Evolutionary conservation across 129 eudicot genomes (phyloP), one percentile per base, ranked within the genome.

Genomic region (Centaurea solstitialis): DNA sequence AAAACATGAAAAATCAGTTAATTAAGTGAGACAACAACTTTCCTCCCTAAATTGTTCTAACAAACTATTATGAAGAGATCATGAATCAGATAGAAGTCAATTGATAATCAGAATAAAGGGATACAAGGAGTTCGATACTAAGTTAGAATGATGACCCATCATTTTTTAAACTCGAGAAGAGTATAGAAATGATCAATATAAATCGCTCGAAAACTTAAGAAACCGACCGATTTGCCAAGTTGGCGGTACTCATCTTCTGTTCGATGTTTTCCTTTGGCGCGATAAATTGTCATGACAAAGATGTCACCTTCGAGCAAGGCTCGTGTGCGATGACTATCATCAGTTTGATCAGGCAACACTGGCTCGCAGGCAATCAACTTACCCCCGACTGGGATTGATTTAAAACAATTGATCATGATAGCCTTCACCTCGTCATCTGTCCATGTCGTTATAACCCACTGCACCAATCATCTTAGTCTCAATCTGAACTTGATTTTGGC

Each of bases 291-390:
- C 89, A 88, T 88, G 35, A 86, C 89, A 80, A 85, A 88, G 30
- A 88, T 83, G 81, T 86, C 92, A 66, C 89, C 89, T 80, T 81
- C 87, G 0, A 88, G 84, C 67, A 88, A 76, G 70, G 89, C 89
- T 73, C 92, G 62, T 5, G 87, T 88, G 53, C 89, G 81, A 9
- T 86, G 87, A 30, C 86, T 83, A 9, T 86, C 89, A 45, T 85
- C 87, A 0, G 89, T 75, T 13, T 73, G 10, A 26, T 76, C 15
- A 4, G 92, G 92, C 72, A 88, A 83, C 64, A 86, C 92, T 2
- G 92, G 89, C 83, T 88, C 92, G 77, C 89, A 86, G 20, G 87
- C 87, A 79, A 88, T 86, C 61, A 86, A 23, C 76, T 88, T 88
- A 47, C 92, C 92, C 62, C 87, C 84, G 7, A 9, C 22, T 4